phyloP scores from a whole-genome alignment of 108 stramenopile genomes.

The Hondaea fermentalgiana region DNA sequence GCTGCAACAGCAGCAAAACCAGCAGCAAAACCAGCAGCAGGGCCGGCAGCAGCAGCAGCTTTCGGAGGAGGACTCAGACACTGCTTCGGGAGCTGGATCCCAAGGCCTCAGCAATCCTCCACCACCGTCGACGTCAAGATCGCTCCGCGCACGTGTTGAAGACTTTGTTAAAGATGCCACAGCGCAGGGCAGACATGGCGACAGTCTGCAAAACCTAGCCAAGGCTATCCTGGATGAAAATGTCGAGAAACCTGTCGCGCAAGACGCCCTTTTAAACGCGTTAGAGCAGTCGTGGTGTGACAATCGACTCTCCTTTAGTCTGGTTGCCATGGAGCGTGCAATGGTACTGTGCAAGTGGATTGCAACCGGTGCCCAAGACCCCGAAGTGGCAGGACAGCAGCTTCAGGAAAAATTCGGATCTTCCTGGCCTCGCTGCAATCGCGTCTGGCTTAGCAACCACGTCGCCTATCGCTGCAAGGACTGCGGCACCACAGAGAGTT shows the following conservation, averaged over 20 bases:
- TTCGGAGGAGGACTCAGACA: no score
- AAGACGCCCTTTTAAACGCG: background rate
- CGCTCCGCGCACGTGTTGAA: no score
- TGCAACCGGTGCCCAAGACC: background rate
- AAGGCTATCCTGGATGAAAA: background rate
- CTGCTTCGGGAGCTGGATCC: no score
- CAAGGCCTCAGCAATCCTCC: no score
- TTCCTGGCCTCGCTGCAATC: background rate
- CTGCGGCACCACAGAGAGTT: slow-evolving; percentile 13
- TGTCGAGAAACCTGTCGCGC: background rate
- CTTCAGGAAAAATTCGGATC: background rate
- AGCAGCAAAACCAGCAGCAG: background rate
- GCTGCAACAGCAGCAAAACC: background rate
- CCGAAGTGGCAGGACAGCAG: background rate
- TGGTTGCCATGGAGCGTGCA: background rate
- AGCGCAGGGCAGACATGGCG: background rate
- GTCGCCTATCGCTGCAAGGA: slow-evolving; percentile 12
- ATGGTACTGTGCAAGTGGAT: background rate
- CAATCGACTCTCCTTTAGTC: background rate
- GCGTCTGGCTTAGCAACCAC: slow-evolving; percentile 10
- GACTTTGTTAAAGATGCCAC: no score
- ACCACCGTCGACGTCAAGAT: no score
- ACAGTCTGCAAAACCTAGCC: background rate
- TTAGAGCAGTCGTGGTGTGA: background rate
- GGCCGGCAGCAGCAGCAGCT: background rate